Evolutionary conservation across 108 stramenopile genomes (phyloP), one percentile per base, ranked within the genome.

Genomic region (Craspedostauros australis): DNA sequence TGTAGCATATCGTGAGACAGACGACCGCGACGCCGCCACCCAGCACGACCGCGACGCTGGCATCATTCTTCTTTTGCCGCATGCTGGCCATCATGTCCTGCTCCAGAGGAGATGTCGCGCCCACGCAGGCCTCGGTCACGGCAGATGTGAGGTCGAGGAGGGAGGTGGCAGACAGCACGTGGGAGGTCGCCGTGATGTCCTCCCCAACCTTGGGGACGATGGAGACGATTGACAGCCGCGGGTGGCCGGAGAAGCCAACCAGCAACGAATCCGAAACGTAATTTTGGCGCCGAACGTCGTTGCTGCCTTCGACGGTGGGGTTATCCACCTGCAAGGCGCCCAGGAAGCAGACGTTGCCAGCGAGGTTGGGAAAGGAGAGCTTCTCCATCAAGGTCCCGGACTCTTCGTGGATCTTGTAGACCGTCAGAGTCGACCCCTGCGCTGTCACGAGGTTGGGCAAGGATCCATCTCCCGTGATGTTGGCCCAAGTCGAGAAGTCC

Each of bases 401-500:
- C 19, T 68, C 56, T 41, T 57, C 39, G 9, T 73, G 50, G 5
- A 87, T 42, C 16, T 65, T 60, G 50, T 86, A 88, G 15, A 92
- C 60, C 1, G 68, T 62, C 11, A 92, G 45, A 5, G 86, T 68
- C n/a, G 75, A 80, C 15, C 75, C 69, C 31, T 86, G 73, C 2
- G 90, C 90, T 18, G 86, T 92, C 44, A 92, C 79, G 50, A 91
- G 60, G 58, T 91, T 80, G 8, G 83, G 84, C n/a, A 79, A 24
- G 12, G 47, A 34, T 15, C 56, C 40, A 6, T 40, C 26, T 12
- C 27, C 19, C 15, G 77, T 82, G 7, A 90, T 47, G 30, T 74
- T 64, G 5, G 86, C 84, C 86, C 85, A 91, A 0, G 65, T 77
- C 0, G 89, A 87, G 44, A 62, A 74, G 32, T 79, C 78, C 27